Conservation (phyloP, 257 asterid genomes). For the Solanum sparsipilum region DNA sequence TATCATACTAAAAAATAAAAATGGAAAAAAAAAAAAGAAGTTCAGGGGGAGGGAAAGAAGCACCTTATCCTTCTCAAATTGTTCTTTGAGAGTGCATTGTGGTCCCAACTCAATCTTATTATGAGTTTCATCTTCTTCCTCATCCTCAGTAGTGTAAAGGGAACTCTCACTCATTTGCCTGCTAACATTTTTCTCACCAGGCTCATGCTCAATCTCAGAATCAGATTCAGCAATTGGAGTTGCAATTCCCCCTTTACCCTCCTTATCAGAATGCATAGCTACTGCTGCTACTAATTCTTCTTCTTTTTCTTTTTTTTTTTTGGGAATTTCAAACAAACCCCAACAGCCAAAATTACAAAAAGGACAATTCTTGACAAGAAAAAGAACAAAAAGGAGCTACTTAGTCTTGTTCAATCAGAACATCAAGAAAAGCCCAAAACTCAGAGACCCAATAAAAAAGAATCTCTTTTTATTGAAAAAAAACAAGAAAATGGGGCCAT, state of each 20-base stretch:
- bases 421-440: not conserved
- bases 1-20: too few relatives aligned
- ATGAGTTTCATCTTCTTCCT: conserved; percentile 40
- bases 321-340: not conserved
- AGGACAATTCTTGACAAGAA: not conserved
- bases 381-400: not conserved
- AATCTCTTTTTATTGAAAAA: not conserved
- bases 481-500: not conserved
- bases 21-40: not conserved
- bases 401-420: not conserved
- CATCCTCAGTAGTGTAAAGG: conserved; percentile 41
- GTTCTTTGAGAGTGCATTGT: conserved; percentile 48
- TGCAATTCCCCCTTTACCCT: not conserved
- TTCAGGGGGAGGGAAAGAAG: not conserved
- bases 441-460: not conserved
- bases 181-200: conserved; percentile 8
- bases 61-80: conserved; percentile 62
- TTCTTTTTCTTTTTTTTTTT: not conserved
- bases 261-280: conserved; percentile 28
- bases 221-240: not conserved
- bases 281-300: not conserved
- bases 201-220: conserved; percentile 5
- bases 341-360: not conserved
- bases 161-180: conserved; percentile 33
- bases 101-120: conserved; percentile 47